Base-by-base conservation (phyloP, 495 filamentous ascomycete species). In the Penicillium chermesinum region DNA sequence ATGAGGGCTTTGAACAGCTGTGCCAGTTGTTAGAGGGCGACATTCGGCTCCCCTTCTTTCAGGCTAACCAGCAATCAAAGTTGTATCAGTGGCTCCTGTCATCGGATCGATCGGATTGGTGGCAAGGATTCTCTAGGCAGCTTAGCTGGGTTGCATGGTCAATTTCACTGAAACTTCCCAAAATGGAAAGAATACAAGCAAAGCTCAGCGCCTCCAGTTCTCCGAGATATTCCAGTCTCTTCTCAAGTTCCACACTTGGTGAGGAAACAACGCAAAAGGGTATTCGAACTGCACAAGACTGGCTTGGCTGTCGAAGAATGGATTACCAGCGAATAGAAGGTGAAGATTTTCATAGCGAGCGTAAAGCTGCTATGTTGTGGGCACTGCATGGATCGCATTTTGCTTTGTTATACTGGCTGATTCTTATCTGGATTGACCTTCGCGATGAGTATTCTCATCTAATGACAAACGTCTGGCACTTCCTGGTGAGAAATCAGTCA, bases 131-230 rank as follows among this genome's bases (percentile, higher is more conserved):
- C 21, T 43, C 54, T 0, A 40, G 13, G 1, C 63, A 70, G 38
- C 43, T 71, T 2, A 63, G 61, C 4, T 71, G 66, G 66, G 32
- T 63, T 0, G 40, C 53, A 2, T 66, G 62, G 64, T 49, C 57
- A 18, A 55, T 65, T 9, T 48, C 53, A 2, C 41, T 42, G 2
- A 20, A 20, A 10, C 4, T 10, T 10, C 25, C 25, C 5, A 30
- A 10, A 4, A 5, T 30, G 25, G 10, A 30, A 30, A 5, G 25
- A 10, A 30, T 10, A 30, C 25, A 30, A 30, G 10, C 5, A 30
- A 5, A 4, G 4, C 25, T 30, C 25, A 30, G 10, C 25, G 5
- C 10, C 10, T 30, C 25, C 4, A 30, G 25, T n/a, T n/a, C 25
- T 5, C 10, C 25, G 25, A 10, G 10, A 30, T 30, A 30, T 10